Evolutionary conservation across 2,329 filamentous ascomycete species (phyloP), one percentile per base, ranked within the genome.

Genomic region (Teratosphaeria gauchensis): DNA sequence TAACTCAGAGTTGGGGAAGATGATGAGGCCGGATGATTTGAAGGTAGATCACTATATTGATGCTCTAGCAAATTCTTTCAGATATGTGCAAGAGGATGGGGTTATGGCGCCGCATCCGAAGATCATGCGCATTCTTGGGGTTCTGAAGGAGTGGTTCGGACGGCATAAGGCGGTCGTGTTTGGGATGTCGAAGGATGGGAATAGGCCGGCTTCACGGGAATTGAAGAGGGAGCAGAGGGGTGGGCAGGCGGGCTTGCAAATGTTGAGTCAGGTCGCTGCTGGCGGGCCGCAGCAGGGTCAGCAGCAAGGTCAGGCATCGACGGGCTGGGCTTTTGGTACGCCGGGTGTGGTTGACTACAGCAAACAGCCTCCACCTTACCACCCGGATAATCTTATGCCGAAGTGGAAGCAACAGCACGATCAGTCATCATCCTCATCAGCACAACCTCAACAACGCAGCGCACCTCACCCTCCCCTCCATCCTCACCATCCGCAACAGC

Each of bases 11-110:
- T 71, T 82, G 1, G 74, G 76, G 55, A 78, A 73, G 61, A 74
- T 80, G 57, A 78, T 81, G 68, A 74, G 75, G 46, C 73, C 76
- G 38, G 74, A 78, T 51, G 74, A 76, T 51, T 69, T 81, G 9
- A 70, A 73, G n/a, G 75, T 80, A 28, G 77, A 80, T 38, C 64
- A 72, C 57, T 77, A 76, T 60, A 71, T 77, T n/a, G 76, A 77
- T 57, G 73, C 72, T 21, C 66, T 80, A 35, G 76, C 79, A 60
- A 66, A 70, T 46, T 69, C 79, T 72, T 80, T 69, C 60, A 58
- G 56, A 14, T 57, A 57, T 19, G 62, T 66, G 3, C 56, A 60
- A 19, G 62, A 64, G 4, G 56, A 38, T 24, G 57, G 59, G 14
- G 62, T 64, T n/a, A 61, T 63, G 48, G 56, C 72, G 16, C 76